Base-by-base conservation (phyloP, 2,329 filamentous ascomycete genomes). In the Fusarium tanahbumbuense region DNA sequence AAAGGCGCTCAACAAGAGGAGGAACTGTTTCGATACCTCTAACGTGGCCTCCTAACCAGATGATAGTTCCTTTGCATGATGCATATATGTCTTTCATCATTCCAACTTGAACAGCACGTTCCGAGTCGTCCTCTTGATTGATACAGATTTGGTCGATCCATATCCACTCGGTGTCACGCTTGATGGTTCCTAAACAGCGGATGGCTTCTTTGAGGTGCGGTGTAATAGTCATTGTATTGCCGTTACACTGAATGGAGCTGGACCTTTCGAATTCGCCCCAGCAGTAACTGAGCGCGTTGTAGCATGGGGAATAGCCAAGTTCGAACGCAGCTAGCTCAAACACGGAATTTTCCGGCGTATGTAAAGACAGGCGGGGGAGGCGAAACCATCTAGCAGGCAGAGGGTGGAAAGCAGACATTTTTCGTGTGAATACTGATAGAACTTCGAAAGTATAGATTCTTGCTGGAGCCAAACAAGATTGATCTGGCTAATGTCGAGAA, bases 351-450 rank as follows among this genome's bases (percentile, higher is more conserved):
- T 22, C 22, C 5, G 22, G 22, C 22, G 22, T 22, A 22, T 22
- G 18, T 2, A 9, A 16, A 18, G 16, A 37, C 3, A 37, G 16
- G 5, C 32, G 32, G 2, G 18, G 32, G 5, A 18, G 32, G 16
- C 32, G 32, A 37, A 37, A 18, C 16, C 32, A 37, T 6, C 2
- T 37, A 3, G 10, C 0, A 18, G 32, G 9, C 10, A 34, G 6
- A 34, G 16, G 8, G 1, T 18, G 8, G 32, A 18, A 10, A 10
- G 5, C 8, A 18, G 32, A 34, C 32, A 34, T 34, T 34, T 16
- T 34, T 34, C 0, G 8, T 18, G 32, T 6, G 18, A 18, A 34
- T 18, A 6, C 16, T 34, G 16, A 18, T 10, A 0, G 1, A 9
- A 34, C 15, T 3, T 3, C 32, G 16, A 10, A 34, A 18, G 16